Evolutionary conservation across 345 rosid genomes (phyloP).

Genomic region (Bruguiera sexangula): DNA sequence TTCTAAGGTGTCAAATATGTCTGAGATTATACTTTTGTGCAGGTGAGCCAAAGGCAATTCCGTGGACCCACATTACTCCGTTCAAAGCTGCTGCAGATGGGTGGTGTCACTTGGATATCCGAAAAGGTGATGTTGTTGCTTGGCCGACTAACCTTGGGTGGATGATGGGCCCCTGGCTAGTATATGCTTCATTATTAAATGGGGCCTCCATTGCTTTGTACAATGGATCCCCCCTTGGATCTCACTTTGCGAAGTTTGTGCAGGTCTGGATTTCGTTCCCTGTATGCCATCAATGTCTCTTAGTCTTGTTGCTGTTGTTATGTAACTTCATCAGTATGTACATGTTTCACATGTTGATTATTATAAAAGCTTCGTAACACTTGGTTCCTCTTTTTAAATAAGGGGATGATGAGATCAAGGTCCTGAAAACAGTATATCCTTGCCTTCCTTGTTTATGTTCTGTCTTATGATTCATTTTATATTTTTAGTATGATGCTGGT

Average conservation of each 20-base stretch:
- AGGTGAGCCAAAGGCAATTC: conserved; percentile 99
- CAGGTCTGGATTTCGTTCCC: conserved; percentile 43
- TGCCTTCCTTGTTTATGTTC: too few relatives aligned
- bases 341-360: not conserved
- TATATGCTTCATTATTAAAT: conserved; percentile 83
- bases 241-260: conserved; percentile 88
- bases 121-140: conserved; percentile 63
- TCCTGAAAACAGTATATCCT: too few relatives aligned
- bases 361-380: not conserved
- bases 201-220: conserved; percentile 87
- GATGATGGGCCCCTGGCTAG: conserved; percentile 99
- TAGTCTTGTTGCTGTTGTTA: not conserved
- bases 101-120: conserved; percentile 98
- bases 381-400: not conserved
- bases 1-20: not conserved
- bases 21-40: conserved; percentile 28
- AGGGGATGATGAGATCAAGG: too few relatives aligned
- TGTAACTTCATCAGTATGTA: not conserved
- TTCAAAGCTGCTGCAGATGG: conserved; percentile 96
- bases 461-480: not conserved
- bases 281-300: conserved; percentile 1
- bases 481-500: not conserved
- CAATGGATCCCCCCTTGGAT: conserved; percentile 87
- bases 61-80: conserved; percentile 77
- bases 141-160: conserved; percentile 99